Evolutionary conservation across 2,329 filamentous ascomycete genomes (phyloP), one percentile per base, ranked within the genome.

Genomic region (Ascocoryne sarcoides): DNA sequence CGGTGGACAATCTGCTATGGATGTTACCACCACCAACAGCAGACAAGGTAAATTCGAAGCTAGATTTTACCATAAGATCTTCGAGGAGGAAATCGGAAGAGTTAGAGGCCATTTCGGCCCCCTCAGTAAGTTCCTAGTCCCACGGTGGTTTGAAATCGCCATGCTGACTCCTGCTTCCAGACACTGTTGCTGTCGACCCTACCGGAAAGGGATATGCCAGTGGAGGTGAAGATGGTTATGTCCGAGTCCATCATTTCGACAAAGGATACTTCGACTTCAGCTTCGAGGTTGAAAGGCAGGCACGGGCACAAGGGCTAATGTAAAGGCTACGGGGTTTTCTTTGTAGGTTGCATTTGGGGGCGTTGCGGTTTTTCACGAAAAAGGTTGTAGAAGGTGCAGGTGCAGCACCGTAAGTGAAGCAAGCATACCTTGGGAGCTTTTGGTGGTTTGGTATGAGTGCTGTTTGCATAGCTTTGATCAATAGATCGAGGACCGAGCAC

Each of bases 1-100:
- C 57, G 92, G 92, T 78, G 92, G 92, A 56, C 92, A 98, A 70
- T 92, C 89, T 51, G 92, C 92, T 61, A 95, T 95, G 87, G 90
- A 96, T 62, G 92, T 98, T 66, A 98, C 92, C 44, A 93, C 86
- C 40, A 58, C 92, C 37, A 83, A 83, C 23, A 82, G 88, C 36
- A 79, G 92, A 53, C 92, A 98, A 73, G 92, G 92, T 69, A 96
- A 96, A 70, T 98, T 98, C 72, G 92, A 98, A 68, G 92, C 92
- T 32, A 82, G 92, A 52, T 98, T 98, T 76, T 98, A 95, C 75
- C 92, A 98, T 81, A 96, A 94, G 76, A 83, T 98, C 64, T 96
- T 98, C 64, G 88, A 95, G 68, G 90, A 98, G 66, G 92, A 98
- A 72, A 90, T 96, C 59, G 92, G 92, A 55, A 83, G 92, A 72